Percentiles rank a stretch among this genome's conserved stretches.
Conservation (phyloP, 306 rosid species). For the Carpinus fangiana region DNA sequence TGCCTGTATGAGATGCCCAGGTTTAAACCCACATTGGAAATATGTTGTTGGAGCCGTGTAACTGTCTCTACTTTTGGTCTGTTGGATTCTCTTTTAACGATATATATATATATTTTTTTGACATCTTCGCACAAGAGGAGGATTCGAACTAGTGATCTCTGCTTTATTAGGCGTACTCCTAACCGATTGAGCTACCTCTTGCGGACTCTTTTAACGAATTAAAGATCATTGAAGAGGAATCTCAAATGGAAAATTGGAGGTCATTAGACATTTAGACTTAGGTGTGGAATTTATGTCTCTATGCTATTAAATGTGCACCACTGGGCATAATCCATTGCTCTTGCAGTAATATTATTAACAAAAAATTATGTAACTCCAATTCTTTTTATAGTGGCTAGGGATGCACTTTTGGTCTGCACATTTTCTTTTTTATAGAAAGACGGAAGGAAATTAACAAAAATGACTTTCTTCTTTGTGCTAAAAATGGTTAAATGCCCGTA, state of each 20-base stretch:
- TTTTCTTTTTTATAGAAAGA: neutral
- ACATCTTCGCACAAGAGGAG: too few relatives aligned
- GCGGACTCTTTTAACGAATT: neutral
- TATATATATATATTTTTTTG: too few relatives aligned
- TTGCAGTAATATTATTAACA: neutral
- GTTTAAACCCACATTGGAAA: neutral
- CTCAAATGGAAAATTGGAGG: neutral
- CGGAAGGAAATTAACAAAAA: neutral
- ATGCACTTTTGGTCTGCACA: neutral
- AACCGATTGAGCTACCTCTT: too few relatives aligned
- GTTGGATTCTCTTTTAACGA: neutral
- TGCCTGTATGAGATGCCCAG: neutral
- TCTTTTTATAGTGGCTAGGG: neutral
- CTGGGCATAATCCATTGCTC: neutral
- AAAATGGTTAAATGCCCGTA: neutral
- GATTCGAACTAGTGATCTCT: too few relatives aligned
- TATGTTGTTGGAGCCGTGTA: neutral
- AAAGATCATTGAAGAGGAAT: neutral
- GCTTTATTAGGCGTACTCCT: too few relatives aligned
- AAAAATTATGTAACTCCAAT: neutral
- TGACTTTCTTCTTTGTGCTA: neutral
- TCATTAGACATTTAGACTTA: neutral
- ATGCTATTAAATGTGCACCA: neutral
- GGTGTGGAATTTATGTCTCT: neutral
- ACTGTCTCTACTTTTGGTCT: neutral